These are phyloP conservation scores for Lenwebbia sp. DNA, from an alignment of 345 rosid species.

Conservation along the genomic window DNA sequence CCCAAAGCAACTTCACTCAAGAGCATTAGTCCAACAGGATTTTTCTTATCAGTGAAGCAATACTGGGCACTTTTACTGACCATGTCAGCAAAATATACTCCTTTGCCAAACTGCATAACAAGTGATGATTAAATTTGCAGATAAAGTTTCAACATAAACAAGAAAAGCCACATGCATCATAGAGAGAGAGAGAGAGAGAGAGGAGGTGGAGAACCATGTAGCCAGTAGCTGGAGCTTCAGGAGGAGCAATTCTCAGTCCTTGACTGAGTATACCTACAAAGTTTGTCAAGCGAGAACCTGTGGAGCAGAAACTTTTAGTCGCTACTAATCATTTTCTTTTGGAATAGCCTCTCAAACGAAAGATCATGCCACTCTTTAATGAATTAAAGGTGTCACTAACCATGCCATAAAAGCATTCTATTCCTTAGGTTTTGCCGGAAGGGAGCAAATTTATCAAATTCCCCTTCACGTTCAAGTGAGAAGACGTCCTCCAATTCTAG, in stretches of 20 bases:
- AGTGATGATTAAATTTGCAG: not conserved
- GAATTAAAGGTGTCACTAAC: slow-evolving; percentile 17
- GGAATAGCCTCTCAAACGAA: not conserved
- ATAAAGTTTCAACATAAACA: not conserved
- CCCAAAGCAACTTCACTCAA: slow-evolving; percentile 92
- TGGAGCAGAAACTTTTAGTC: not conserved
- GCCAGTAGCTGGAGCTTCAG: slow-evolving; percentile 98
- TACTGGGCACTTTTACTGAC: slow-evolving; percentile 99
- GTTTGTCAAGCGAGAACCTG: slow-evolving; percentile 92
- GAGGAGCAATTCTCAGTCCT: slow-evolving; percentile 97
- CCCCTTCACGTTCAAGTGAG: slow-evolving; percentile 85
- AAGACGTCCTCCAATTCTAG: slow-evolving; percentile 92
- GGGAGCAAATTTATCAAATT: slow-evolving; percentile 74
- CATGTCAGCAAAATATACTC: slow-evolving; percentile 92
- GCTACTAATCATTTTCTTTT: not conserved
- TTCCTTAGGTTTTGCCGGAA: slow-evolving; percentile 54
- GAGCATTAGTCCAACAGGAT: slow-evolving; percentile 86
- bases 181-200: not conserved
- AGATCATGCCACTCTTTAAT: not conserved
- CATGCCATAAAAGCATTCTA: slow-evolving; percentile 95
- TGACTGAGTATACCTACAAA: slow-evolving; percentile 94
- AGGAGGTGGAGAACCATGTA: slow-evolving; percentile 52
- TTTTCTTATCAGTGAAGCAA: slow-evolving; percentile 67
- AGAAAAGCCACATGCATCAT: not conserved
- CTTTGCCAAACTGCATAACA: slow-evolving; percentile 80